phyloP scores from a whole-genome alignment of 1,139 yeast genomes.

The Kodamaea sp. region DNA sequence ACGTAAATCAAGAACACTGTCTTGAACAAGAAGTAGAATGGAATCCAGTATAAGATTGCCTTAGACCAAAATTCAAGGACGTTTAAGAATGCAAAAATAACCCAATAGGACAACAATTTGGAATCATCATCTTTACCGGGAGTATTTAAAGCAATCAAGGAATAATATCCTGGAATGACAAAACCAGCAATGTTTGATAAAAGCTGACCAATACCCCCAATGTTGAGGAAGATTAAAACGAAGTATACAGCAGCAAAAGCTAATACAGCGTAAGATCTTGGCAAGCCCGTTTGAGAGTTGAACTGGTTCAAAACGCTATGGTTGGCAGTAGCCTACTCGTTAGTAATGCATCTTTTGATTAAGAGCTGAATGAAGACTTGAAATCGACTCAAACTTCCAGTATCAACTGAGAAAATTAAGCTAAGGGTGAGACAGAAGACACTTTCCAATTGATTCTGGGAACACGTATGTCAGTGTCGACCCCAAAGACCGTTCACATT shows the following conservation, averaged over 20 bases:
- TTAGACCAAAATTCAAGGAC: slow-evolving; percentile 95
- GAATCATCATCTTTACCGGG: slow-evolving; percentile 71
- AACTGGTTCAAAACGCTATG: slow-evolving; percentile 51
- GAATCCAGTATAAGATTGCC: slow-evolving; percentile 90
- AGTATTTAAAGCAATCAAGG: slow-evolving; percentile 82
- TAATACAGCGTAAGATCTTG: slow-evolving; percentile 83
- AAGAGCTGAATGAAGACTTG: no score
- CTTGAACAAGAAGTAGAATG: slow-evolving; percentile 94
- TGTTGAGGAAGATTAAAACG: slow-evolving; percentile 76
- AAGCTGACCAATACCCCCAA: slow-evolving; percentile 93
- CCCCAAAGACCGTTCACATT: no score
- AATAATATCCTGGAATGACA: slow-evolving; percentile 85
- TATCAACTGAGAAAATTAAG: no score
- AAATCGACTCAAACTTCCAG: no score
- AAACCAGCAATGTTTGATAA: slow-evolving; percentile 92
- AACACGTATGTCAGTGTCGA: no score
- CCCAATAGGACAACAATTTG: slow-evolving; percentile 92
- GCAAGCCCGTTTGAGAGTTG: slow-evolving; percentile 70
- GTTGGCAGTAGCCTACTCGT: slow-evolving; percentile 36
- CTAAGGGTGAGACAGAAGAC: no score
- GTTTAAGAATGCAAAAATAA: slow-evolving; percentile 87
- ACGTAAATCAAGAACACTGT: slow-evolving; percentile 84
- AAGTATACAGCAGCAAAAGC: slow-evolving; percentile 68
- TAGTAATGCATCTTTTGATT: no score
- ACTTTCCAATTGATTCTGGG: no score